phyloP scores from a whole-genome alignment of 306 rosid species.

The Pueraria montana region DNA sequence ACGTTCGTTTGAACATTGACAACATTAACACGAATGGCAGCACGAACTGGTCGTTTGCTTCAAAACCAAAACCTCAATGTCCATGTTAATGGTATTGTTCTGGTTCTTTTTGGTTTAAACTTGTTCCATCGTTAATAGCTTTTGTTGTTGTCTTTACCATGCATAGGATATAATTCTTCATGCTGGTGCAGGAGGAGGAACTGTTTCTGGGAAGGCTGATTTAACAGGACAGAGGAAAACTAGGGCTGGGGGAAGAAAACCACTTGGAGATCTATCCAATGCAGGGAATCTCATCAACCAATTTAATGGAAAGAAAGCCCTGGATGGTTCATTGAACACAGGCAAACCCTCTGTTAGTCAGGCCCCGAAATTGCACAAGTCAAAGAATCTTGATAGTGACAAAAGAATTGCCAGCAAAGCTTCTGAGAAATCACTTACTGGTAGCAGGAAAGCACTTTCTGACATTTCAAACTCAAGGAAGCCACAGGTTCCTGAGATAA shows the following conservation, averaged over 20 bases:
- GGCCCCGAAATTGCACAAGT: slow-evolving; percentile 47
- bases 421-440: slow-evolving; percentile 54
- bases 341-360: slow-evolving; percentile 50
- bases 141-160: slow-evolving; percentile 8
- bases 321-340: slow-evolving; percentile 51
- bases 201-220: slow-evolving; percentile 57
- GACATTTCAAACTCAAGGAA: slow-evolving; percentile 74
- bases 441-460: slow-evolving; percentile 63
- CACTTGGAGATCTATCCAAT: slow-evolving; percentile 75
- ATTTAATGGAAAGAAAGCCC: slow-evolving; percentile 62
- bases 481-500: slow-evolving; percentile 42
- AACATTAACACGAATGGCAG: slow-evolving; percentile 60
- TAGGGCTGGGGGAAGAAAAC: slow-evolving; percentile 70
- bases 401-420: slow-evolving; percentile 47
- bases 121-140: background rate
- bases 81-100: slow-evolving; percentile 57
- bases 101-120: slow-evolving; percentile 18
- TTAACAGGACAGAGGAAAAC: slow-evolving; percentile 52
- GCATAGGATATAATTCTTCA: slow-evolving; percentile 20
- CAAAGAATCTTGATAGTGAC: slow-evolving; percentile 14
- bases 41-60: slow-evolving; percentile 52
- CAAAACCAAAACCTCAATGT: slow-evolving; percentile 60
- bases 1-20: too few relatives aligned
- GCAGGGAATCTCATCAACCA: slow-evolving; percentile 51
- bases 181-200: slow-evolving; percentile 54